phyloP scores from a whole-genome alignment of 768 basidiomycete genomes.

The Lyophyllum atratum region DNA sequence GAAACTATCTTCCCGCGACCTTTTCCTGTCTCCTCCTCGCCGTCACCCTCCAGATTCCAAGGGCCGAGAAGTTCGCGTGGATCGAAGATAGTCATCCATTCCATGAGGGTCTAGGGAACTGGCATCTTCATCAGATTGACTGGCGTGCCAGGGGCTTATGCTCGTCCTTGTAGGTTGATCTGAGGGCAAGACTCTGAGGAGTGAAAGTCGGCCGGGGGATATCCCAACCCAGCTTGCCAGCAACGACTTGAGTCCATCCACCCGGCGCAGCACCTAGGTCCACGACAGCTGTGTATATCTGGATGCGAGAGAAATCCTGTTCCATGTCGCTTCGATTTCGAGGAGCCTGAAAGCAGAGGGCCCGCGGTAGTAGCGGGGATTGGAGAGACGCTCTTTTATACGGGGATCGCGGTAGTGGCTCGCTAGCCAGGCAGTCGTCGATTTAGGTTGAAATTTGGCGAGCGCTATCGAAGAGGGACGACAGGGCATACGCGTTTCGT shows the following conservation, averaged over 20 bases:
- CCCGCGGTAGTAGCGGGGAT: conserved; percentile 61
- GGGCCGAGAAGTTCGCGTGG: no score
- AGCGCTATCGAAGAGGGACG: not conserved
- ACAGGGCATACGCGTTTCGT: not conserved
- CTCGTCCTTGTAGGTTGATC: not conserved
- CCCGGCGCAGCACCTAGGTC: conserved; percentile 92
- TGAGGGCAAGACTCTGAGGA: not conserved
- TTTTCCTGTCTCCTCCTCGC: not conserved
- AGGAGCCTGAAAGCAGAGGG: conserved; percentile 90
- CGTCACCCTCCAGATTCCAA: conserved; percentile 6
- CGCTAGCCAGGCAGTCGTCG: not conserved
- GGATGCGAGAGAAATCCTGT: conserved; percentile 47
- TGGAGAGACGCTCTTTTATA: conserved; percentile 41
- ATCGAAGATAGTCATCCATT: not conserved
- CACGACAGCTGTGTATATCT: conserved; percentile 63
- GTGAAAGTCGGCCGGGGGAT: not conserved
- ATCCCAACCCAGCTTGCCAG: conserved; percentile 50
- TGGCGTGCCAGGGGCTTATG: no score
- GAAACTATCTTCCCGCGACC: conserved; percentile 55
- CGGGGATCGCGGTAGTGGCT: conserved; percentile 33
- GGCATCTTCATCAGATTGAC: not conserved
- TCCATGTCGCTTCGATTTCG: conserved; percentile 65
- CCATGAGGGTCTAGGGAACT: not conserved
- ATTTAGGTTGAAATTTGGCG: not conserved
- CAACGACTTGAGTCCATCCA: conserved; percentile 88